A percentile compares a stretch with the other conserved stretches of the same genome.
These are phyloP conservation scores for Aphanomyces astaci DNA, from an alignment of 352 stramenopile genomes.

Conservation along the genomic window DNA sequence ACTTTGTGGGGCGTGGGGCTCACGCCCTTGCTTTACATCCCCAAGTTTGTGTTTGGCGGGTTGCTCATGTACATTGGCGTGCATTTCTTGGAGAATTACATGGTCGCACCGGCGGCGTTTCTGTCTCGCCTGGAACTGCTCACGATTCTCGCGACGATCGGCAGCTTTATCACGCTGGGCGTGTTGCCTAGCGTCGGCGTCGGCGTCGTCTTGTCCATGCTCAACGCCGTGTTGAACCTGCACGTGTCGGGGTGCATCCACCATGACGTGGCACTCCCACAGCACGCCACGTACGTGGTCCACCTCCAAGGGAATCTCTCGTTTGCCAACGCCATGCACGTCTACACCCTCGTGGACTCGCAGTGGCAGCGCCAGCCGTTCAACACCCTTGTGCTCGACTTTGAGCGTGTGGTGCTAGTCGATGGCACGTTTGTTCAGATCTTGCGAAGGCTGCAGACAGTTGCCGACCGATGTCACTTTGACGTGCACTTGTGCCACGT, in stretches of 20 bases:
- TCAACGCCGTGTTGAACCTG: slow-evolving; percentile 70
- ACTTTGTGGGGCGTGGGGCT: slow-evolving; percentile 61
- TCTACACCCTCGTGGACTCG: slow-evolving; percentile 66
- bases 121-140: slow-evolving; percentile 57
- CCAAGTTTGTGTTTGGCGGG: slow-evolving; percentile 77
- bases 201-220: slow-evolving; percentile 73
- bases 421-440: slow-evolving; percentile 70
- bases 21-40: slow-evolving; percentile 55
- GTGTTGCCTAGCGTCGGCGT: slow-evolving; percentile 66
- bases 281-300: slow-evolving; percentile 58
- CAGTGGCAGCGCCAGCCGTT: slow-evolving; percentile 53
- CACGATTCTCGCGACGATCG: slow-evolving; percentile 58
- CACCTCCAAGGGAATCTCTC: slow-evolving; percentile 73
- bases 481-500: slow-evolving; percentile 76
- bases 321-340: slow-evolving; percentile 74
- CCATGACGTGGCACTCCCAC: slow-evolving; percentile 48
- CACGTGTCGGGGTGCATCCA: slow-evolving; percentile 69
- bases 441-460: slow-evolving; percentile 52
- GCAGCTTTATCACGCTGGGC: slow-evolving; percentile 60
- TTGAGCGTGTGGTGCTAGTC: slow-evolving; percentile 67
- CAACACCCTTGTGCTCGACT: slow-evolving; percentile 59
- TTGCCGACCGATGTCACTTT: slow-evolving; percentile 59
- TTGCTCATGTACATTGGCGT: slow-evolving; percentile 63
- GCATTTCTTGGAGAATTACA: slow-evolving; percentile 73
- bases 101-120: slow-evolving; percentile 60